Base-by-base conservation (phyloP, 2,329 filamentous ascomycete genomes). In the Plectosphaerella cucumerina region DNA sequence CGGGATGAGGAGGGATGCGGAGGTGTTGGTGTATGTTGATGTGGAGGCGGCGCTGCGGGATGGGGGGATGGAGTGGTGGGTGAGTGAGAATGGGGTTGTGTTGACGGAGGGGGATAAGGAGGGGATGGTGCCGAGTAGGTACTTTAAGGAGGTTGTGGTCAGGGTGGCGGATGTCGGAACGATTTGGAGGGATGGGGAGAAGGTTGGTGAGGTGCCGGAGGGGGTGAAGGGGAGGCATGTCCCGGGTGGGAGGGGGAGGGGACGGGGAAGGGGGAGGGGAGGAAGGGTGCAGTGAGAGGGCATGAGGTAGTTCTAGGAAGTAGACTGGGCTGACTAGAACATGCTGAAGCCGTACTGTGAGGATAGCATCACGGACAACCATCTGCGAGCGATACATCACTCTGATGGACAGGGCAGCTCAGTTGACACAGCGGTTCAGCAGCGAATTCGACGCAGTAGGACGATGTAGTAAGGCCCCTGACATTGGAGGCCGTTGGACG, bases 11-110 rank as follows among this genome's bases (percentile, higher is more conserved):
- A 75, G 62, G 57, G 90, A 84, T 64, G 87, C 89, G 6, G 86
- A 94, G 69, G 70, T 95, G 39, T 63, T 96, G 55, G 78, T 97
- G 23, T 89, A 89, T 68, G 73, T 96, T 51, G 84, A 96, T 68
- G 70, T 96, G 23, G 70, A 74, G 66, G 74, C 74, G 61, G 86
- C 89, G 59, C 64, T 96, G 60, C 70, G 70, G 41, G 83, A 81
- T 49, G 77, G 71, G 5, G 66, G 70, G 1, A 76, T 90, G 56
- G 75, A 76, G 62, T 96, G 92, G 80, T 95, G 88, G 84, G 66
- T 82, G 54, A 90, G 87, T 64, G 86, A 88, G 59, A 93, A 93
- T 62, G 86, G 82, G 2, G 89, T 93, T 9, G 77, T 92, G 55
- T 69, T 93, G 56, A 85, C 81, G 3, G 81, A 82, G 60, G 82